Percentiles rank a stretch among this genome's conserved stretches.
These are phyloP conservation scores for Takakia lepidozioides DNA, from an alignment of 225 moss, liverwort and hornwort species.

Conservation along the genomic window DNA sequence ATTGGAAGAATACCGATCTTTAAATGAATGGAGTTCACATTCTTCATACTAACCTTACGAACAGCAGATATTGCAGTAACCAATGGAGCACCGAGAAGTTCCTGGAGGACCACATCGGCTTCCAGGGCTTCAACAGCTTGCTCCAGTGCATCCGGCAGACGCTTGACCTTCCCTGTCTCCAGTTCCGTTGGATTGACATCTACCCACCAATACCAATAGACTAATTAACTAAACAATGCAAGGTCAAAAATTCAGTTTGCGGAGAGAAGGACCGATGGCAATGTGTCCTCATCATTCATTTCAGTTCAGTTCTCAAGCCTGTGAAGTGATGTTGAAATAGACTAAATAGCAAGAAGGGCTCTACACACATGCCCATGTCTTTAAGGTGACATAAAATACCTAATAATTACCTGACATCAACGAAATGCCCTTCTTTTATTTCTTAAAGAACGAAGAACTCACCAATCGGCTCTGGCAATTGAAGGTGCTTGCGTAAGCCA, in stretches of 20 bases:
- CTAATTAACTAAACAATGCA: too few relatives aligned
- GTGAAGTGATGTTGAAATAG: background rate
- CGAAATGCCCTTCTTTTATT: too few relatives aligned
- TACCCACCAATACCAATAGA: constrained; percentile 4
- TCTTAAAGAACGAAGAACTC: too few relatives aligned
- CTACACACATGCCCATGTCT: background rate
- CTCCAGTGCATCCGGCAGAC: constrained; percentile 40
- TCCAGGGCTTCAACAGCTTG: constrained; percentile 63
- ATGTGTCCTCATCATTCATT: background rate
- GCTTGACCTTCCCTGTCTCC: constrained; percentile 23
- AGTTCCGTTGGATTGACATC: constrained; percentile 69
- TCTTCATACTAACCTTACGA: constrained; percentile 55
- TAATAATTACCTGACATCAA: background rate
- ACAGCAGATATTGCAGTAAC: constrained; percentile 62
- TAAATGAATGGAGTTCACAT: background rate
- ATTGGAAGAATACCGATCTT: too few relatives aligned
- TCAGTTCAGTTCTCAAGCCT: background rate
- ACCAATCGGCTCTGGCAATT: constrained; percentile 65
- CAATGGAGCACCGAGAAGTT: constrained; percentile 66
- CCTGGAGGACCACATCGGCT: constrained; percentile 35
- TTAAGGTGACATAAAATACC: background rate
- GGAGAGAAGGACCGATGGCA: too few relatives aligned
- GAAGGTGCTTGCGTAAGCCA: constrained; percentile 64
- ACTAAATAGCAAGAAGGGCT: background rate
- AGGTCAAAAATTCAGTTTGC: too few relatives aligned